Evolutionary conservation across 2,329 filamentous ascomycete genomes (phyloP).

Genomic region (Ascochyta fabae): DNA sequence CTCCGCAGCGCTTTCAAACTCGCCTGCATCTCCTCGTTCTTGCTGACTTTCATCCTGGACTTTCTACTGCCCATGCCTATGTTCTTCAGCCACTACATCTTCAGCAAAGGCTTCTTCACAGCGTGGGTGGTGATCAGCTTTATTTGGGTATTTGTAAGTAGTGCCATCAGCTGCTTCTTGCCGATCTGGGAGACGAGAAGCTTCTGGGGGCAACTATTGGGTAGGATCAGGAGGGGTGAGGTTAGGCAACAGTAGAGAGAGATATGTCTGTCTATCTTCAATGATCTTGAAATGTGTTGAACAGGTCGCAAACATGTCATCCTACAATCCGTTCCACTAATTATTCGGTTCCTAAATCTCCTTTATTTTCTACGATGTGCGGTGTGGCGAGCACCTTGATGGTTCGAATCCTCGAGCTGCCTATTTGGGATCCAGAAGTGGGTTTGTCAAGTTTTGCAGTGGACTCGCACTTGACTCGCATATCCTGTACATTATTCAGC

Average conservation of each 20-base stretch:
- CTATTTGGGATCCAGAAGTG: neutral
- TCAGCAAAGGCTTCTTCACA: slow-evolving; percentile 50
- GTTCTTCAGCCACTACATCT: slow-evolving; percentile 52
- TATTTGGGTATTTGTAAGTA: slow-evolving; percentile 52
- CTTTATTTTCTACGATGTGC: too few species aligned
- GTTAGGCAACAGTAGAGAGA: neutral
- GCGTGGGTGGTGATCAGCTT: slow-evolving; percentile 53
- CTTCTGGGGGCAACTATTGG: slow-evolving; percentile 10
- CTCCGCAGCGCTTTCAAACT: slow-evolving; percentile 47
- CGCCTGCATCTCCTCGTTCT: slow-evolving; percentile 46
- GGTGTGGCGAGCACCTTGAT: slow-evolving; percentile 6
- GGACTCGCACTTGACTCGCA: neutral
- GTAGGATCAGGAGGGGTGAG: neutral
- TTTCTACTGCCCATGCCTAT: slow-evolving; percentile 52
- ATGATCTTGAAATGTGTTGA: too few species aligned
- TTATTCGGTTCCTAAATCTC: too few species aligned
- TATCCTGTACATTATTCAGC: neutral
- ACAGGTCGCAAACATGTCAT: too few species aligned
- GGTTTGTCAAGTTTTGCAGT: neutral
- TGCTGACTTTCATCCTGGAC: slow-evolving; percentile 50
- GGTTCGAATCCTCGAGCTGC: slow-evolving; percentile 6
- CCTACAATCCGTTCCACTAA: too few species aligned
- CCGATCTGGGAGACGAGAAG: slow-evolving; percentile 52
- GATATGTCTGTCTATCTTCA: too few species aligned
- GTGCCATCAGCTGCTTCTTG: slow-evolving; percentile 50